A percentile compares a stretch with the other conserved stretches of the same genome.
phyloP scores from a whole-genome alignment of 768 basidiomycete genomes.

The Calvatia gigantea region DNA sequence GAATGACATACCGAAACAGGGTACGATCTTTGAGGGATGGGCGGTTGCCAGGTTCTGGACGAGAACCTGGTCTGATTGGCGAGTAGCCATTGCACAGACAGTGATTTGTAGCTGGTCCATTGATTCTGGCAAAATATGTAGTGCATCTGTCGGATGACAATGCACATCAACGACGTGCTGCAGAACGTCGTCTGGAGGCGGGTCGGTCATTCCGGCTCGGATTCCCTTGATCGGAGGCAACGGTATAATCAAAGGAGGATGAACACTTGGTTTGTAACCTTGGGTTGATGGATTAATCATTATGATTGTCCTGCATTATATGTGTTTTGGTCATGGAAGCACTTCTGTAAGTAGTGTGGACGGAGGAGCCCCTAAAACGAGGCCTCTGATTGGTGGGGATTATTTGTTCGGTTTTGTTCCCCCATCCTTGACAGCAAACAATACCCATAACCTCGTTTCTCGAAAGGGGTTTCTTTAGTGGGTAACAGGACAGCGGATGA shows the following conservation, averaged over 20 bases:
- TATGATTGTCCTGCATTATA: too few relatives aligned
- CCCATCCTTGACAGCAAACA: neutral
- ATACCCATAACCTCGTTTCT: neutral
- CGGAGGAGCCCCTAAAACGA: too few relatives aligned
- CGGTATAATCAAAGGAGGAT: neutral
- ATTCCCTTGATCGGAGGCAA: neutral
- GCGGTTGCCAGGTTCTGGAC: slow-evolving; percentile 62
- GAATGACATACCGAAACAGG: slow-evolving; percentile 75
- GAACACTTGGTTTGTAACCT: neutral
- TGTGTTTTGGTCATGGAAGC: too few relatives aligned
- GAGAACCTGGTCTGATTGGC: slow-evolving; percentile 60
- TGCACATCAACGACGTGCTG: slow-evolving; percentile 82
- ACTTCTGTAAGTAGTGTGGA: too few relatives aligned
- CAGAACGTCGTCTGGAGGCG: slow-evolving; percentile 42
- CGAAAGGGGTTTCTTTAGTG: neutral
- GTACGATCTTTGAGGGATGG: slow-evolving; percentile 68
- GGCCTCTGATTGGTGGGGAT: neutral
- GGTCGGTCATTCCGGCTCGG: slow-evolving; percentile 6
- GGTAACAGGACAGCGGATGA: neutral
- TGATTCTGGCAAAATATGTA: slow-evolving; percentile 35
- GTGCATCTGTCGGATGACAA: slow-evolving; percentile 88
- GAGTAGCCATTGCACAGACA: slow-evolving; percentile 82
- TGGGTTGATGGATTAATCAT: neutral
- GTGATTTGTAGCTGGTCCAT: slow-evolving; percentile 60
- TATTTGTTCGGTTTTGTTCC: too few relatives aligned